Base-by-base conservation (phyloP, 176 grass and related monocot genomes). In the Carex cristatella region DNA sequence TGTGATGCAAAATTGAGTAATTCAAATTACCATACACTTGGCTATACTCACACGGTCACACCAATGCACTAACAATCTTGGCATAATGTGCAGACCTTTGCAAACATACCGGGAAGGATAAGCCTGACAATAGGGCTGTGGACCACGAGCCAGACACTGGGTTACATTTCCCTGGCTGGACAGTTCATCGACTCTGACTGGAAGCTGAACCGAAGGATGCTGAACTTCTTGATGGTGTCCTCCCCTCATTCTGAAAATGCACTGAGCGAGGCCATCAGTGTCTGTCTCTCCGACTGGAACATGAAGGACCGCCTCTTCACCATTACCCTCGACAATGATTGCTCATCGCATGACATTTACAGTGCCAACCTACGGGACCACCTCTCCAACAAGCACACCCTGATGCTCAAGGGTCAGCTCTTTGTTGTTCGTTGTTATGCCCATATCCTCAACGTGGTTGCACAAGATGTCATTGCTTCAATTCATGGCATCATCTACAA, bases 211-310 rank as follows among this genome's bases (percentile, higher is more conserved):
- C 80, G 82, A 79, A 93, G 91, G 77, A 97, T 97, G 91, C 88
- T 97, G 9, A 94, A 90, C 86, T 97, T 97, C 88, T 90, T 94
- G 94, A 94, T 97, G 94, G 94, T 97, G 8, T 94, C 94, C 68
- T 94, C 94, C 65, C 91, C 94, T 86, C 91, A 94, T 87, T 97
- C 94, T 38, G 94, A 97, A 74, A 97, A 92, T 90, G 88, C 91
- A 61, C 91, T 97, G 85, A 89, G 94, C 67, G 91, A 94, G 87
- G 91, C 90, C 66, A 97, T 97, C 74, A 85, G 88, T 46, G 44
- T 54, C 0, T 89, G 94, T 85, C 86, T 97, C 44, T 89, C 79
- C 0, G 90, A 94, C 53, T 97, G 94, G 94, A 91, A 94, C 33
- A 90, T 97, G 88, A 97, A 94, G 79, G 89, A 91, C 30, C 92